phyloP scores from a whole-genome alignment of 345 rosid species.

The Mercurialis annua region DNA sequence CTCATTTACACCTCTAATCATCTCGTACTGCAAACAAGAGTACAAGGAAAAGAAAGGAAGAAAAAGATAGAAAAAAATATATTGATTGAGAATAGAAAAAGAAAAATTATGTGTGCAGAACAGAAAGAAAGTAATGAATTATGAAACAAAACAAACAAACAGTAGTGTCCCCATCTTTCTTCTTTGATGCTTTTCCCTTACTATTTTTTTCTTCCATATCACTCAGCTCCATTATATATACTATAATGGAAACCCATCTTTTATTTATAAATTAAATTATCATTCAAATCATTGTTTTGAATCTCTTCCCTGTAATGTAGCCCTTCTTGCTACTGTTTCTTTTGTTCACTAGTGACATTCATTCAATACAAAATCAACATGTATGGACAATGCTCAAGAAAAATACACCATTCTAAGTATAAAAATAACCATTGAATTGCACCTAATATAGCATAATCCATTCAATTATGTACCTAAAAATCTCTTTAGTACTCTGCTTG shows the following conservation, averaged over 20 bases:
- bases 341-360: not conserved
- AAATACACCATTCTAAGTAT: not conserved
- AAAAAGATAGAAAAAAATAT: not conserved
- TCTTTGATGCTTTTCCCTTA: slow-evolving; percentile 1
- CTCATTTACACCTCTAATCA: no score
- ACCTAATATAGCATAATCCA: no score
- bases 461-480: not conserved
- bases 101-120: not conserved
- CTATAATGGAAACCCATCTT: slow-evolving; percentile 16
- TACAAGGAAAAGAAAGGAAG: not conserved
- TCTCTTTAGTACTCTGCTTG: no score
- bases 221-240: slow-evolving; percentile 3
- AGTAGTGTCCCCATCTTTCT: slow-evolving; percentile 19
- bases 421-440: no score
- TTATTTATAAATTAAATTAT: slow-evolving; percentile 3
- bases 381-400: not conserved
- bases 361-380: no score
- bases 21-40: slow-evolving; percentile 16
- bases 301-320: not conserved
- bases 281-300: not conserved
- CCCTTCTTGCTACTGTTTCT: not conserved
- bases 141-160: not conserved
- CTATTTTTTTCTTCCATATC: not conserved
- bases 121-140: no score
- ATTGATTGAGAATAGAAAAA: not conserved